These are phyloP conservation scores for Zygotorulaspora florentina DNA, from an alignment of 805 yeast species.

Conservation along the genomic window DNA sequence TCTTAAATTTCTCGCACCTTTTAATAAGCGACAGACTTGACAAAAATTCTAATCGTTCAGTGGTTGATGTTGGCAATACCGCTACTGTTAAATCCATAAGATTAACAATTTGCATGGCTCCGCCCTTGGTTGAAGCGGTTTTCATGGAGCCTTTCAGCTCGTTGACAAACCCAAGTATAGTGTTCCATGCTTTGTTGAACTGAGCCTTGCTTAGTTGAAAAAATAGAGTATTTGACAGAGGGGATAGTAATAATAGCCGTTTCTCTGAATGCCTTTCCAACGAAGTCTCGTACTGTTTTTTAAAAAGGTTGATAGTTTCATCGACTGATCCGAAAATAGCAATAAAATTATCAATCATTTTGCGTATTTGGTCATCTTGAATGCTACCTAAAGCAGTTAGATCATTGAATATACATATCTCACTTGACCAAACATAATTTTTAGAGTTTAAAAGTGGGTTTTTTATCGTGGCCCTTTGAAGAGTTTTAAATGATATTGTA, in stretches of 20 bases:
- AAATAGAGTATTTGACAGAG: constrained; percentile 55
- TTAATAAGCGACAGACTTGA: constrained; percentile 31
- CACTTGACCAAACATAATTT: constrained; percentile 16
- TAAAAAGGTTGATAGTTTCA: constrained; percentile 36
- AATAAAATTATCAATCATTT: constrained; percentile 1
- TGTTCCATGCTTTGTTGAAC: constrained; percentile 43
- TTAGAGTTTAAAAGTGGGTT: constrained; percentile 18
- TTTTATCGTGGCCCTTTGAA: constrained; percentile 16
- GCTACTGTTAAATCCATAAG: constrained; percentile 47
- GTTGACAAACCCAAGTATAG: constrained; percentile 20
- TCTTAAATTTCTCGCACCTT: constrained; percentile 35
- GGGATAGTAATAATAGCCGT: constrained; percentile 48
- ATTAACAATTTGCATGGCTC: constrained; percentile 22
- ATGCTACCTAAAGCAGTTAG: constrained; percentile 36
- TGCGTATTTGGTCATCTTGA: constrained; percentile 10
- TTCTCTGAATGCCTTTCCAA: constrained; percentile 2
- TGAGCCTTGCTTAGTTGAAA: constrained; percentile 49
- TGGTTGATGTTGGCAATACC: constrained; percentile 47
- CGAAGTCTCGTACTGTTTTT: constrained; percentile 27
- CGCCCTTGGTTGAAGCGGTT: constrained; percentile 14
- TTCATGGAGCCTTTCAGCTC: constrained; percentile 22
- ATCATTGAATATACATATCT: constrained; percentile 27
- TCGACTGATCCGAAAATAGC: constrained; percentile 13
- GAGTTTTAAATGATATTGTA: constrained; percentile 19
- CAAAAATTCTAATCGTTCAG: constrained; percentile 41